phyloP scores from a whole-genome alignment of 139 green algal genomes.

The Chloropicon primus region DNA sequence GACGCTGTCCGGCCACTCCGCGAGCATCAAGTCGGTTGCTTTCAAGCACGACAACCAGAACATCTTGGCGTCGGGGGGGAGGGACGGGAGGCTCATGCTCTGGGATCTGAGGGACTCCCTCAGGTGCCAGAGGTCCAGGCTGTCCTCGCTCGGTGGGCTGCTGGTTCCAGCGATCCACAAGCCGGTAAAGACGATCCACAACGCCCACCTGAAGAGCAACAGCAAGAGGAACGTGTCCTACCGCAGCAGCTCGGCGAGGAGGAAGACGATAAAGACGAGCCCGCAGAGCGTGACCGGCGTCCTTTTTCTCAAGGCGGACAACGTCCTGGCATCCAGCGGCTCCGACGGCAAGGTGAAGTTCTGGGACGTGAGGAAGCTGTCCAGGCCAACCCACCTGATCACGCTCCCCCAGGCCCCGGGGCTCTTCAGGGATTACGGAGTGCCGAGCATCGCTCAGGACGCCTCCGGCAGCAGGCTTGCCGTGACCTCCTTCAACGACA shows the following conservation, averaged over 20 bases:
- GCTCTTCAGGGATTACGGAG: not conserved
- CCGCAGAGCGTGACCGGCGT: not conserved
- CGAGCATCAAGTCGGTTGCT: constrained; percentile 51
- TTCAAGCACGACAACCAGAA: constrained; percentile 14
- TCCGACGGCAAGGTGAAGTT: constrained; percentile 50
- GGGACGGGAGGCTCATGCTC: constrained; percentile 53
- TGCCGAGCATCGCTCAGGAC: not conserved
- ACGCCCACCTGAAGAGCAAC: not conserved
- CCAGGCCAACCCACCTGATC: not conserved
- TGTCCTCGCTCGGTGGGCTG: not conserved
- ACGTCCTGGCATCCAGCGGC: constrained; percentile 34
- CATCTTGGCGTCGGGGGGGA: constrained; percentile 53
- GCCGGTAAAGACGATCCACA: not conserved
- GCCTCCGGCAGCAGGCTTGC: constrained; percentile 15
- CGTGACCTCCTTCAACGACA: constrained; percentile 14
- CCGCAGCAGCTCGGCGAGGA: not conserved
- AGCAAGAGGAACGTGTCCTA: not conserved
- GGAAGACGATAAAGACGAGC: not conserved
- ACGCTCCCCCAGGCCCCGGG: not conserved
- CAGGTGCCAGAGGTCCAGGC: too few species aligned
- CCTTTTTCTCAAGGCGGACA: constrained; percentile 30
- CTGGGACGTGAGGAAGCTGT: constrained; percentile 46
- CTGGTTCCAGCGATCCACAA: not conserved
- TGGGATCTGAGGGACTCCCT: constrained; percentile 43
- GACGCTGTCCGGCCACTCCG: constrained; percentile 41